These are phyloP conservation scores for Boletales sp. DNA, from an alignment of 768 basidiomycete genomes.

Conservation along the genomic window DNA sequence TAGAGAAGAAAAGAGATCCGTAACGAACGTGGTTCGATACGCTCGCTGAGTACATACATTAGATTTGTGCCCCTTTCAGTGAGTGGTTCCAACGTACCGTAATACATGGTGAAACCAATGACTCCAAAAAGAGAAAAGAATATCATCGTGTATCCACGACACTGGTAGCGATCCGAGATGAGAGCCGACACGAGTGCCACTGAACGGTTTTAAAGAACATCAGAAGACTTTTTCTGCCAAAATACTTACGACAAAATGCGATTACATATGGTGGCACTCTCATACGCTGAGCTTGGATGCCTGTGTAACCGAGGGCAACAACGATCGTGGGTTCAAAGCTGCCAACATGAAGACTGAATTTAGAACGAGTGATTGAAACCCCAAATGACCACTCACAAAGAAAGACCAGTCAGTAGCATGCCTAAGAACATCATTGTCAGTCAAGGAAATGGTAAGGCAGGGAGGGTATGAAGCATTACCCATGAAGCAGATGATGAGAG, in stretches of 20 bases:
- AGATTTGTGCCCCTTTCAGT: not conserved
- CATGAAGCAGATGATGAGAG: constrained; percentile 48
- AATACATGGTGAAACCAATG: constrained; percentile 53
- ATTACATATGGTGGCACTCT: constrained; percentile 53
- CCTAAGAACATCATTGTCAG: constrained; percentile 15
- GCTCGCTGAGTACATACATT: constrained; percentile 6
- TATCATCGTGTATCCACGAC: constrained; percentile 47
- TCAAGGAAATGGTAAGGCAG: not conserved
- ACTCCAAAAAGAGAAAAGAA: constrained; percentile 40
- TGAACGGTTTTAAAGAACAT: constrained; percentile 11
- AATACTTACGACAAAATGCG: constrained; percentile 43
- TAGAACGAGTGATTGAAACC: constrained; percentile 7
- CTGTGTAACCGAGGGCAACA: constrained; percentile 52
- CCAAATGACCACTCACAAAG: constrained; percentile 18
- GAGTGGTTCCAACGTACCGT: constrained; percentile 34
- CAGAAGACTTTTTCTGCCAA: not conserved
- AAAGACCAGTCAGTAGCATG: constrained; percentile 9
- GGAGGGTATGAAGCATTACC: constrained; percentile 33
- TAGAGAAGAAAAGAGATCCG: constrained; percentile 53
- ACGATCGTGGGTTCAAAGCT: constrained; percentile 78
- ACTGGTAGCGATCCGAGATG: constrained; percentile 53
- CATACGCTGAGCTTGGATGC: constrained; percentile 55
- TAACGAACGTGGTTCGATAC: constrained; percentile 44
- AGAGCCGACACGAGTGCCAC: constrained; percentile 39
- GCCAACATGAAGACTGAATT: constrained; percentile 31